Evolutionary conservation across 2,329 filamentous ascomycete genomes (phyloP).

Genomic region (Massarina eburnea): DNA sequence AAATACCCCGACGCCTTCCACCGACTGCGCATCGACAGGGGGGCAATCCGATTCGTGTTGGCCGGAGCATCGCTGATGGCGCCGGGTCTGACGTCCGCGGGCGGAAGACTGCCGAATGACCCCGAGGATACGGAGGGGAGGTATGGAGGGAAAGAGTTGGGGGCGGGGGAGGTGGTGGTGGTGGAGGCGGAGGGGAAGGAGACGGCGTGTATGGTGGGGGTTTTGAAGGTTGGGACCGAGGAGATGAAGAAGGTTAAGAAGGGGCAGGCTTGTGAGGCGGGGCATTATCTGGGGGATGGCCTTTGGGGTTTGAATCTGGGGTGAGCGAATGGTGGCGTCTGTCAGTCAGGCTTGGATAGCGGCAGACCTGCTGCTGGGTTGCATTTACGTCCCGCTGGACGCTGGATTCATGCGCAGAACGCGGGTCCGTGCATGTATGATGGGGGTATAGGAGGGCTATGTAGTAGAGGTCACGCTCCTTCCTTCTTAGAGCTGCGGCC

Average conservation of each 20-base stretch:
- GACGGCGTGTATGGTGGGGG: slow-evolving; percentile 84
- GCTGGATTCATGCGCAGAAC: no score
- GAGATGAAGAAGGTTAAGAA: slow-evolving; percentile 95
- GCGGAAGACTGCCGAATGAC: slow-evolving; percentile 72
- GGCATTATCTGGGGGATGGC: slow-evolving; percentile 92
- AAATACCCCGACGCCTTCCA: slow-evolving; percentile 83
- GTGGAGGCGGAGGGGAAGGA: slow-evolving; percentile 92
- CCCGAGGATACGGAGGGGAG: slow-evolving; percentile 42
- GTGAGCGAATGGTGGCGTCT: slow-evolving; percentile 36
- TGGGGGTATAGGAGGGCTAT: neutral
- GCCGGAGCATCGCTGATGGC: slow-evolving; percentile 95
- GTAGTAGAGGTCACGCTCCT: neutral
- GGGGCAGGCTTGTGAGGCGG: slow-evolving; percentile 89
- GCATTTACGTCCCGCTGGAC: no score
- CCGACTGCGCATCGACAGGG: slow-evolving; percentile 85
- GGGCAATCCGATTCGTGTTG: slow-evolving; percentile 94
- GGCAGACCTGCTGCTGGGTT: neutral
- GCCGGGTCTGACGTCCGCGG: slow-evolving; percentile 81
- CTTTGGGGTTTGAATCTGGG: slow-evolving; percentile 74
- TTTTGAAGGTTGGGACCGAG: slow-evolving; percentile 79
- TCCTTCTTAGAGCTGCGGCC: neutral
- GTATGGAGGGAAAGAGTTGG: slow-evolving; percentile 66
- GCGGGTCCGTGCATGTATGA: no score
- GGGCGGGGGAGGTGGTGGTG: slow-evolving; percentile 81
- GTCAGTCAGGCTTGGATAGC: neutral